Base-by-base conservation (phyloP, 164 flowering plant species). In the Nymphaea thermarum region DNA sequence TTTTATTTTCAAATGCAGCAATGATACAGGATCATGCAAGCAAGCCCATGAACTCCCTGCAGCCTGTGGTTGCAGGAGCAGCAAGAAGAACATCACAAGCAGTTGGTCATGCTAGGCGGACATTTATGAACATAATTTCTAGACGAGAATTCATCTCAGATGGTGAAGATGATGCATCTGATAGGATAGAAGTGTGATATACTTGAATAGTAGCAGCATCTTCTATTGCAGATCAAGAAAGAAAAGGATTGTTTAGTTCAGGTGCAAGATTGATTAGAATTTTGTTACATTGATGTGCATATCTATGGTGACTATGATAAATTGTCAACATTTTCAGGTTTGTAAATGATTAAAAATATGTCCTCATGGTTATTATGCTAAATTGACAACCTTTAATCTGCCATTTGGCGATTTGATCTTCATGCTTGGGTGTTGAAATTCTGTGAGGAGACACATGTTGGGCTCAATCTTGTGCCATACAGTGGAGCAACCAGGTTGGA, bases 11-110 rank as follows among this genome's bases (percentile, higher is more conserved):
- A 36, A 59, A 57, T 3, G 57, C 77, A 93, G 98, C 96, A 47
- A 90, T 93, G 83, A 88, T 90, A 73, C 77, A 93, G 79, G 98
- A 93, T 76, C 82, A 91, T 60, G 98, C 98, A 44, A 86, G 72
- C 77, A 75, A 87, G 74, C 98, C 98, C 2, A 68, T 70, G 47
- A 85, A 88, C 73, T 90, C 96, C 14, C 63, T 87, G 75, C 86
- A 87, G 72, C 96, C 98, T 15, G 84, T 86, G 7, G 93, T 93
- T 64, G 80, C 79, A 11, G 96, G 98, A 64, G 96, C 98, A 59
- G 96, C 98, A 43, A 85, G 77, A 80, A 93, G 90, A 78, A 93
- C 98, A 59, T 84, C 96, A 63, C 82, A 60, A 67, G 96, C 87
- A 6, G 91, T 93, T 69, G 90, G 91, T 60, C 78, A 75, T 73